Percentiles rank a stretch among this genome's conserved stretches.
phyloP scores from a whole-genome alignment of 2,329 filamentous ascomycete genomes.

The Microthyrium microscopicum region DNA sequence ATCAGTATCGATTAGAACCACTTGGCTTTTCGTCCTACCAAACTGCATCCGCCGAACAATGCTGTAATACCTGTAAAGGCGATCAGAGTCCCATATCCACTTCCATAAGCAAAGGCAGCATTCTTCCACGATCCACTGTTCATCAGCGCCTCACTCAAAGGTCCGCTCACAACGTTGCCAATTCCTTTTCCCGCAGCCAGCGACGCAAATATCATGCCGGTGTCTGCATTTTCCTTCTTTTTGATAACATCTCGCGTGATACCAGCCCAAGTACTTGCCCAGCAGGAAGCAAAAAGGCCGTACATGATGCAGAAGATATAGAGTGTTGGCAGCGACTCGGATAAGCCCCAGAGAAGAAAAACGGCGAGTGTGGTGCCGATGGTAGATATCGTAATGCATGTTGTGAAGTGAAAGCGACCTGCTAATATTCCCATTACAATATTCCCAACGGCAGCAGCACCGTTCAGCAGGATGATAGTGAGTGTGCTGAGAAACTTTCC shows the following conservation, averaged over 20 bases:
- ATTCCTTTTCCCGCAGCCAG: constrained; percentile 33
- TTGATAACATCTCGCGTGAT: constrained; percentile 26
- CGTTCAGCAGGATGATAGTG: constrained; percentile 18
- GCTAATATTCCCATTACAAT: constrained; percentile 22
- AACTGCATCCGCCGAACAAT: no score
- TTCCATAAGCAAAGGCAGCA: constrained; percentile 24
- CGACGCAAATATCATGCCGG: constrained; percentile 31
- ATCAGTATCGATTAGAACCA: no score
- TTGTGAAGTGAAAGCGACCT: constrained; percentile 22
- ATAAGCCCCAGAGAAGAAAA: constrained; percentile 30
- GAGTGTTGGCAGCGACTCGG: constrained; percentile 24
- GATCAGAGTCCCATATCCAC: constrained; percentile 24
- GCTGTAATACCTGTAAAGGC: constrained; percentile 26
- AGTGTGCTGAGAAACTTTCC: not conserved
- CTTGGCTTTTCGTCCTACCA: no score
- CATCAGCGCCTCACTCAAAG: constrained; percentile 31
- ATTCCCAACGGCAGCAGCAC: constrained; percentile 19
- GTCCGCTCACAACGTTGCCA: constrained; percentile 33
- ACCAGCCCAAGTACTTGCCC: constrained; percentile 25
- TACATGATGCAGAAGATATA: constrained; percentile 27
- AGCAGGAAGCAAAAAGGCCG: constrained; percentile 24
- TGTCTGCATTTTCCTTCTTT: constrained; percentile 21
- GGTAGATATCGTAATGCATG: constrained; percentile 20
- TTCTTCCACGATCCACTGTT: constrained; percentile 8
- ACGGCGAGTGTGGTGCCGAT: constrained; percentile 20